Conservation (phyloP, 441 rosid genomes). For the Corymbia citriodora region DNA sequence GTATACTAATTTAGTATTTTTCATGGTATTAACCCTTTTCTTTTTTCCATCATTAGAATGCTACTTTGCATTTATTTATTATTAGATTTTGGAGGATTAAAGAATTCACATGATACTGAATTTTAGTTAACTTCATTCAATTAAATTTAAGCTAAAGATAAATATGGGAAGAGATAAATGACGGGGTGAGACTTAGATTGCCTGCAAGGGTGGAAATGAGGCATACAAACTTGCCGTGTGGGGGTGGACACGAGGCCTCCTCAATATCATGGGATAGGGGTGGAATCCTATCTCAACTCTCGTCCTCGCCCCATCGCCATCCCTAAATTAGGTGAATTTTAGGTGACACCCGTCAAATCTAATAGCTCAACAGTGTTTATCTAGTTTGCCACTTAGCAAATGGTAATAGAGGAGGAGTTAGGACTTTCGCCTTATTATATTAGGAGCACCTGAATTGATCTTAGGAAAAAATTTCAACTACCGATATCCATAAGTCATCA, state of each 20-base stretch:
- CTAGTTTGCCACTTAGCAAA: neutral
- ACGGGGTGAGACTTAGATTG: rapidly evolving
- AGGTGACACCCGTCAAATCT: neutral
- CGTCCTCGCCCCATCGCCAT: neutral
- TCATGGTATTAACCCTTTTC: too few species aligned
- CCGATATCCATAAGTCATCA: neutral
- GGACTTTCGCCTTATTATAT: neutral
- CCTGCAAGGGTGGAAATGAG: neutral
- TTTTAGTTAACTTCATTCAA: neutral
- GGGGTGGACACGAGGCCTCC: neutral
- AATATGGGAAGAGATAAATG: neutral
- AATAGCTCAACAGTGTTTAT: neutral
- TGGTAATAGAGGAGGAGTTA: neutral
- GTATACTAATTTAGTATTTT: too few species aligned
- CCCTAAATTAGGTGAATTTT: neutral
- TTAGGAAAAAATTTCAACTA: neutral
- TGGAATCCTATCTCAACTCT: neutral
- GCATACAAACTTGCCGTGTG: neutral
- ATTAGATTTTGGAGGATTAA: neutral
- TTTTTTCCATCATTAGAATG: neutral
- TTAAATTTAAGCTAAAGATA: neutral
- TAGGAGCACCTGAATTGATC: neutral
- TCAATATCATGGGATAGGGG: neutral
- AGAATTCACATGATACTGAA: neutral
- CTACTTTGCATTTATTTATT: neutral